phyloP scores from a whole-genome alignment of 2,329 filamentous ascomycete species.

The Fusarium palustre region DNA sequence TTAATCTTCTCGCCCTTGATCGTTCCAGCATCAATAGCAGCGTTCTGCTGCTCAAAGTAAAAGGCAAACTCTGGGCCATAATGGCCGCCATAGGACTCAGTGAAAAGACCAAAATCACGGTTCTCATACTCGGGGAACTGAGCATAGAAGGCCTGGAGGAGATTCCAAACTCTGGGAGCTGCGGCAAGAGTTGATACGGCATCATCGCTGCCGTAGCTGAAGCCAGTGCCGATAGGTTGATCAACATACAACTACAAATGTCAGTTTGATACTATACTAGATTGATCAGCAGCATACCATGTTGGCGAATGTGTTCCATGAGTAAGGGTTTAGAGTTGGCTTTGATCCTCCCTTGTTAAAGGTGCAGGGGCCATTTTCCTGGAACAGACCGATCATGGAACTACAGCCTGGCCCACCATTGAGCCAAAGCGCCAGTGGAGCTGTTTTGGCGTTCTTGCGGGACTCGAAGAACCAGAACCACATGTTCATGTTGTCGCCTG shows the following conservation, averaged over 20 bases:
- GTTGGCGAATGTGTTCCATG: slow-evolving; percentile 72
- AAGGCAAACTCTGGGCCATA: slow-evolving; percentile 67
- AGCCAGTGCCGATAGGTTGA: slow-evolving; percentile 60
- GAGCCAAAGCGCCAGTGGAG: slow-evolving; percentile 67
- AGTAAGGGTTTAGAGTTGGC: slow-evolving; percentile 65
- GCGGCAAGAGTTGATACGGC: slow-evolving; percentile 48
- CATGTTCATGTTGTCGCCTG: slow-evolving; percentile 41
- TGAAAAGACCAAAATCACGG: slow-evolving; percentile 66
- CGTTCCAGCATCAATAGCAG: slow-evolving; percentile 59
- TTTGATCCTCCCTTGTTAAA: slow-evolving; percentile 58
- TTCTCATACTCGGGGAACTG: slow-evolving; percentile 72
- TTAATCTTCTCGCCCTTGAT: slow-evolving; percentile 57
- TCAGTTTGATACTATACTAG: rapidly evolving
- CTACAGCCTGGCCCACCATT: slow-evolving; percentile 51
- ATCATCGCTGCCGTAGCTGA: slow-evolving; percentile 43
- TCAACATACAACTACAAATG: slow-evolving; percentile 70
- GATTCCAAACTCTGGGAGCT: slow-evolving; percentile 58
- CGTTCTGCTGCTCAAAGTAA: slow-evolving; percentile 68
- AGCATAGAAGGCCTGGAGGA: slow-evolving; percentile 71
- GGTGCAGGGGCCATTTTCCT: slow-evolving; percentile 82
- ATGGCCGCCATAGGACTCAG: slow-evolving; percentile 67
- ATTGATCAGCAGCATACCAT: slow-evolving; percentile 50
- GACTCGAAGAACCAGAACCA: slow-evolving; percentile 64
- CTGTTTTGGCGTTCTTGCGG: slow-evolving; percentile 54
- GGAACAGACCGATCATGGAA: slow-evolving; percentile 60